Evolutionary conservation across 352 stramenopile species (phyloP), one percentile per base, ranked within the genome.

Genomic region (Pythium dissotocum): DNA sequence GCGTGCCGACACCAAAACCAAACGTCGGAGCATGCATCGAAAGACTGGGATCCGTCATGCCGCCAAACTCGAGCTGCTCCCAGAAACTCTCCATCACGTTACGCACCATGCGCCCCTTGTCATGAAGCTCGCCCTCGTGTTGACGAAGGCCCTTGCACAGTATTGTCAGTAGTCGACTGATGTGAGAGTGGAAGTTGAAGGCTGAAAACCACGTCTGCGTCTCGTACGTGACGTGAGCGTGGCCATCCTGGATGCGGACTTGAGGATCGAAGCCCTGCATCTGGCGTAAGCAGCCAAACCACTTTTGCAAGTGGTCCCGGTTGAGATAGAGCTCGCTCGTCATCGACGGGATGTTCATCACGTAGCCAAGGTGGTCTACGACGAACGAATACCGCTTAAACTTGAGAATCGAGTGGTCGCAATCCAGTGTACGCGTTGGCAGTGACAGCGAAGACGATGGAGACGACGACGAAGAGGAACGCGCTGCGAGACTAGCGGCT

Each of bases 211-310:
- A 99, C 38, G 90, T 75, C 61, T 95, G 88, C 6, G 94, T 95
- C 77, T 99, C 95, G 65, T 96, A 99, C 63, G 98, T 97, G 16
- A 99, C 93, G 69, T 99, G 95, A 4, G 82, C 77, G 36, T 90
- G 73, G 30, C 85, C 82, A 70, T 91, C 82, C 56, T 92, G 81
- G 60, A 92, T 88, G 16, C 87, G 83, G 8, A 83, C 68, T 62
- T 93, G 85, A 32, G 82, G 82, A 52, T 97, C 88, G 35, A 96
- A 74, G 1, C 87, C 87, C 61, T 97, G 88, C 63, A 97, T 83
- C 57, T 88, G 73, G 33, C 78, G 73, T 35, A 97, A 71, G 5
- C 87, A 76, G 49, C 79, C 66, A 49, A 96, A 77, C 84, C 84
- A 96, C 60, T 91, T 91, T 13, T 74, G 70, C 49, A 94, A 46